A percentile compares a stretch with the other conserved stretches of the same genome.
Evolutionary conservation across 257 asterid genomes (phyloP).

Genomic region (Perilla frutescens): DNA sequence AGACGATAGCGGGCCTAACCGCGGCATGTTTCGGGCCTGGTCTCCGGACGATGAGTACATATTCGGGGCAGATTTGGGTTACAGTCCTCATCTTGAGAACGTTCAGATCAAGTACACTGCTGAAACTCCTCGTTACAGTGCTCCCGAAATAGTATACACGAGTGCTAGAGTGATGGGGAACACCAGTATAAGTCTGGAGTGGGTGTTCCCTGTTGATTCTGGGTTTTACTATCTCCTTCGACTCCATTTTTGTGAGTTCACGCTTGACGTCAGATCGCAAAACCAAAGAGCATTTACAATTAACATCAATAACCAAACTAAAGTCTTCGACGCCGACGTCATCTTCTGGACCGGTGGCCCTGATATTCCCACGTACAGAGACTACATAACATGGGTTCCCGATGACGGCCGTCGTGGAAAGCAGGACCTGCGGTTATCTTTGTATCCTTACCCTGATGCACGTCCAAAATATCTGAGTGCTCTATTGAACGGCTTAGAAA

Average conservation of each 20-base stretch:
- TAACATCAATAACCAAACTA: conserved; percentile 35
- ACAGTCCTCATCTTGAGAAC: not conserved
- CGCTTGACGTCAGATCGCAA: not conserved
- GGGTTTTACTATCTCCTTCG: conserved; percentile 56
- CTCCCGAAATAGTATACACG: conserved; percentile 51
- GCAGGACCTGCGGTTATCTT: conserved; percentile 40
- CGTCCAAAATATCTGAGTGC: not conserved
- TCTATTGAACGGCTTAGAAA: conserved; percentile 64
- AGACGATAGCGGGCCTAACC: conserved; percentile 33
- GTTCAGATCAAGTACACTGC: conserved; percentile 29
- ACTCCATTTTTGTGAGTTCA: conserved; percentile 62
- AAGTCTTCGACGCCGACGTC: conserved; percentile 33
- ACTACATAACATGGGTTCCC: conserved; percentile 39
- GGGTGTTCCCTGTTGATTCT: conserved; percentile 56
- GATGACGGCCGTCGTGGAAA: conserved; percentile 38
- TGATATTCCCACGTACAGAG: conserved; percentile 46
- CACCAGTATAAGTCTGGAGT: conserved; percentile 23
- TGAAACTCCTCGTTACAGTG: conserved; percentile 45
- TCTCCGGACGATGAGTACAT: conserved; percentile 26
- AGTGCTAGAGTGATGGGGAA: conserved; percentile 39
- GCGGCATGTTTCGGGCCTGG: conserved; percentile 73
- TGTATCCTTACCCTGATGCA: conserved; percentile 34
- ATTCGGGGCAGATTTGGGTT: not conserved
- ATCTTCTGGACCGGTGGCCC: conserved; percentile 27
- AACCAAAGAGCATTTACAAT: conserved; percentile 40